Percentiles rank a stretch among this genome's conserved stretches.
Conservation (phyloP, 805 yeast genomes). For the Wickerhamomyces subpelliculosus region DNA sequence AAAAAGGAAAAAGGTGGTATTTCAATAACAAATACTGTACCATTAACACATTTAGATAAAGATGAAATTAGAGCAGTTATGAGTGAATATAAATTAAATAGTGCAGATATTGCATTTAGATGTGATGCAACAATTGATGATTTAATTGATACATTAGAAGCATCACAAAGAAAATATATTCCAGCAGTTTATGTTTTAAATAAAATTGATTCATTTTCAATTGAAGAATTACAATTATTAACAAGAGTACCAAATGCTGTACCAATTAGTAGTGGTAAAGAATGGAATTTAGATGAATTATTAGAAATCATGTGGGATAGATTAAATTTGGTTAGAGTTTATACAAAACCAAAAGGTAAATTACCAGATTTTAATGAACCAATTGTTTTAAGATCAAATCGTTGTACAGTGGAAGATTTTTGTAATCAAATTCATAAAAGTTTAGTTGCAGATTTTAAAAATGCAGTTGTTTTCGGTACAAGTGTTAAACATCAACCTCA, state of each 20-base stretch:
- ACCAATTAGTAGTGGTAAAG: conserved; percentile 91
- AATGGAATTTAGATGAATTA: conserved; percentile 95
- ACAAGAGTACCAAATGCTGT: conserved; percentile 95
- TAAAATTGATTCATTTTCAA: conserved; percentile 91
- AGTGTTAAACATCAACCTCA: conserved; percentile 98
- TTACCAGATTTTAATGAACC: conserved; percentile 95
- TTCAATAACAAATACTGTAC: conserved; percentile 88
- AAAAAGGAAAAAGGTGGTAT: conserved; percentile 96
- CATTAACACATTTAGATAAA: conserved; percentile 81
- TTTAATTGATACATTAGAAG: conserved; percentile 88
- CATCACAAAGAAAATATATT: conserved; percentile 82
- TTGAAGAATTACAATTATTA: conserved; percentile 85
- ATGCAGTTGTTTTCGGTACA: conserved; percentile 87
- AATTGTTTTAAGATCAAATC: conserved; percentile 77
- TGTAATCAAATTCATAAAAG: conserved; percentile 96
- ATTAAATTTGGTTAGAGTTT: conserved; percentile 86
- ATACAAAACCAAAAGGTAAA: conserved; percentile 94
- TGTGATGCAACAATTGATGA: conserved; percentile 98
- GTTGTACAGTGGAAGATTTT: conserved; percentile 87
- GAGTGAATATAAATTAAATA: conserved; percentile 89
- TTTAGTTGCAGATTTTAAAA: conserved; percentile 86
- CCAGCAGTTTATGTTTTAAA: conserved; percentile 94
- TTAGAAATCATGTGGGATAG: conserved; percentile 94
- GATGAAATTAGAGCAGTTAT: conserved; percentile 95
- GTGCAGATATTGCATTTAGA: conserved; percentile 93